Conservation (phyloP, 768 basidiomycete genomes). For the Tricholoma hemisulphureum region DNA sequence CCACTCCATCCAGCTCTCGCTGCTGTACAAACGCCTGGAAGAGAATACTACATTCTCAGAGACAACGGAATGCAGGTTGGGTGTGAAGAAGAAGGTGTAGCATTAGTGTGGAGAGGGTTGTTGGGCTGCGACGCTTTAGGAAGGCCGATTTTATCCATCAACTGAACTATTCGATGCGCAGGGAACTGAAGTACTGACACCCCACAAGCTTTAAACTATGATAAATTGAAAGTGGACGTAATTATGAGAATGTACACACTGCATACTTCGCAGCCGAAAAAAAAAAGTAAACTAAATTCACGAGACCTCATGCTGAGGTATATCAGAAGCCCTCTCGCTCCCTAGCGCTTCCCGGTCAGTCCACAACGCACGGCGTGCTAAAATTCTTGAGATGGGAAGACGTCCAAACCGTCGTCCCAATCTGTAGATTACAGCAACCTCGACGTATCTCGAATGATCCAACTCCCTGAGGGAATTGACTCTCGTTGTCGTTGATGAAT, state of each 20-base stretch:
- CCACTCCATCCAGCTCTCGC: constrained; percentile 64
- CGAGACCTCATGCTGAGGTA: too few relatives aligned
- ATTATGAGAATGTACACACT: not conserved
- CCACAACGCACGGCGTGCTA: not conserved
- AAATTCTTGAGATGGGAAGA: not conserved
- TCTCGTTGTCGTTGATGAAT: constrained; percentile 1
- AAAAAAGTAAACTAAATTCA: too few relatives aligned
- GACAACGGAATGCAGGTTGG: constrained; percentile 81
- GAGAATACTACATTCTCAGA: constrained; percentile 68
- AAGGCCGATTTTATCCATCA: not conserved
- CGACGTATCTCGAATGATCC: constrained; percentile 9
- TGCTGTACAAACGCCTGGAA: constrained; percentile 62
- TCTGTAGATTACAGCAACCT: not conserved
- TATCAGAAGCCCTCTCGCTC: too few relatives aligned
- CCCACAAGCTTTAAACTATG: too few relatives aligned
- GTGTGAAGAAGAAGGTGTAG: constrained; percentile 71
- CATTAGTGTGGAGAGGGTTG: constrained; percentile 58
- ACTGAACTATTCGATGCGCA: too few relatives aligned
- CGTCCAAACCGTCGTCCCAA: not conserved
- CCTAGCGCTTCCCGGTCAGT: not conserved
- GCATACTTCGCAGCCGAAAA: not conserved
- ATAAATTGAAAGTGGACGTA: not conserved
- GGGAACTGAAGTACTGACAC: too few relatives aligned
- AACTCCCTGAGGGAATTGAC: too few relatives aligned
- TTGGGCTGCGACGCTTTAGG: constrained; percentile 42